Conservation (phyloP, 2,329 filamentous ascomycete species). For the Sarocladium strictum region DNA sequence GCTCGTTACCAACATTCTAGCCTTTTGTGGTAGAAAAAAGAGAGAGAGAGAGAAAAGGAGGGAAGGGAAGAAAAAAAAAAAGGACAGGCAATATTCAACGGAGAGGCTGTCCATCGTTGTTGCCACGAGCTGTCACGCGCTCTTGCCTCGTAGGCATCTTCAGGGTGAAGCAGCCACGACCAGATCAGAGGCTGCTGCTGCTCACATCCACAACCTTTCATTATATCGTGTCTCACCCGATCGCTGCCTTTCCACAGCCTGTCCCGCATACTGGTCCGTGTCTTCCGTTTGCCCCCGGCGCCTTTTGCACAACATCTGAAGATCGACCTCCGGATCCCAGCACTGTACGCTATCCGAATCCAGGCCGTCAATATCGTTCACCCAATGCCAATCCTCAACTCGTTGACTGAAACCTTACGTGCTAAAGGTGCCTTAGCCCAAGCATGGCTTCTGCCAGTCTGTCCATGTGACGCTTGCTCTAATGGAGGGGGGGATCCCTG, state of each 20-base stretch:
- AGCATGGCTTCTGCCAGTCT: background rate
- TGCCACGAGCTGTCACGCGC: too few species aligned
- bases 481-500: background rate
- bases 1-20: too few species aligned
- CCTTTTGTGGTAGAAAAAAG: too few species aligned
- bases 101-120: too few species aligned
- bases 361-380: background rate
- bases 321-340: background rate
- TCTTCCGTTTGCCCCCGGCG: background rate
- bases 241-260: background rate
- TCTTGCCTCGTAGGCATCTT: background rate
- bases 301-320: background rate
- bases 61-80: too few species aligned
- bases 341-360: background rate
- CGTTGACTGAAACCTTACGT: slow-evolving; percentile 1
- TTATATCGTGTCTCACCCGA: background rate
- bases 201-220: background rate
- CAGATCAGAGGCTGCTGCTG: background rate
- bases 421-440: background rate
- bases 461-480: slow-evolving; percentile 2
- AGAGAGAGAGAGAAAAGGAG: too few species aligned
- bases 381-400: background rate
- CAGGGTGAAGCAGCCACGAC: too few species aligned
- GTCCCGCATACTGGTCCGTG: background rate
- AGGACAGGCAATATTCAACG: too few species aligned